phyloP scores from a whole-genome alignment of 441 rosid genomes.

The Gossypium aridum region DNA sequence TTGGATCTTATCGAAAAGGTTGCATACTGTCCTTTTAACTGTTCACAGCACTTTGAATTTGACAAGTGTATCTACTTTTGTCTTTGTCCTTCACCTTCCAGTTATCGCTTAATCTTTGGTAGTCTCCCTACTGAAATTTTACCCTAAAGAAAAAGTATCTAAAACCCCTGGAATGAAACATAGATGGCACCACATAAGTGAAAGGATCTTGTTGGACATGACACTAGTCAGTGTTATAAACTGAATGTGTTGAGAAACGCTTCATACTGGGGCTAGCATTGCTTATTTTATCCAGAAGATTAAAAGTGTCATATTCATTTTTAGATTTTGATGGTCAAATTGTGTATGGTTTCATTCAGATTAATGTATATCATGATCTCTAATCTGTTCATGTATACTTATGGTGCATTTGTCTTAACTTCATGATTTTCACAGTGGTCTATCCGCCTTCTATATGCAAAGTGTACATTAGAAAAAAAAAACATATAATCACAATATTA shows the following conservation, averaged over 20 bases:
- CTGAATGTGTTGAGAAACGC: neutral
- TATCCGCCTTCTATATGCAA: neutral
- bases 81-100: constrained; percentile 7
- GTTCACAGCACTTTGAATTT: neutral
- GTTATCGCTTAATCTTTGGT: neutral
- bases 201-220: constrained; percentile 5
- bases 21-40: constrained; percentile 10
- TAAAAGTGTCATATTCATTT: neutral
- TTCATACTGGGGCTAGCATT: neutral
- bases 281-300: neutral
- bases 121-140: neutral
- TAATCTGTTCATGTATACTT: neutral
- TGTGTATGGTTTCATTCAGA: neutral
- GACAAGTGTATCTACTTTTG: neutral
- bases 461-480: neutral
- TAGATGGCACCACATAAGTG: neutral
- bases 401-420: neutral
- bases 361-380: neutral
- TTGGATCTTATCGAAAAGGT: constrained; percentile 76
- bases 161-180: neutral
- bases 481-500: neutral
- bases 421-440: neutral
- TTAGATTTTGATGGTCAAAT: neutral
- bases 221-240: neutral
- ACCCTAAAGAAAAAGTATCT: neutral